Evolutionary conservation across 805 yeast genomes (phyloP).

Genomic region (Saccharomycopsis amapae): DNA sequence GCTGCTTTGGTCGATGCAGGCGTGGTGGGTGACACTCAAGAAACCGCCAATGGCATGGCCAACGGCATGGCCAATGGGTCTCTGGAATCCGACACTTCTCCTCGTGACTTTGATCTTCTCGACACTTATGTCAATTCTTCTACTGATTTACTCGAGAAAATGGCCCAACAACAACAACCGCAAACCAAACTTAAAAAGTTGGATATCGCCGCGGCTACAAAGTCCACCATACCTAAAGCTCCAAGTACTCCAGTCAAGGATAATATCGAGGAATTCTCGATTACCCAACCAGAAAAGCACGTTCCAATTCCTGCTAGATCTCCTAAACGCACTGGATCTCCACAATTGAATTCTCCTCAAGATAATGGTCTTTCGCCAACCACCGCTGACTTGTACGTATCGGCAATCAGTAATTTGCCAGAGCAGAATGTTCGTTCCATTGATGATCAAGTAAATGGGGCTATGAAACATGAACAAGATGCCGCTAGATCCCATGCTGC

Average conservation of each 20-base stretch:
- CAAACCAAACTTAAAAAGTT: neutral
- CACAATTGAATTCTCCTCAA: neutral
- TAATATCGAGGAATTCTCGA: neutral
- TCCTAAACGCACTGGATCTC: constrained; percentile 3
- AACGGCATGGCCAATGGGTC: too few relatives aligned
- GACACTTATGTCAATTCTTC: constrained; percentile 25
- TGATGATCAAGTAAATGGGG: neutral
- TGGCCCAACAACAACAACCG: neutral
- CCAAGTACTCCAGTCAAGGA: constrained; percentile 10
- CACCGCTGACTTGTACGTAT: constrained; percentile 4
- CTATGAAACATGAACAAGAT: neutral
- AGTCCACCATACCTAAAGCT: neutral
- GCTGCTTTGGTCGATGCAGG: constrained; percentile 13
- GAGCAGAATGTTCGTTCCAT: neutral
- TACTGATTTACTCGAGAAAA: constrained; percentile 19
- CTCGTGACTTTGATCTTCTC: constrained; percentile 24
- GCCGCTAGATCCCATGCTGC: neutral
- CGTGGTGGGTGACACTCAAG: constrained; percentile 14
- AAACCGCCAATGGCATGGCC: constrained; percentile 5
- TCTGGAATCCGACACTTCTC: neutral
- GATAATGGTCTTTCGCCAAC: neutral
- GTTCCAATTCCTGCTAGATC: constrained; percentile 12
- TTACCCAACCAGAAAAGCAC: constrained; percentile 4
- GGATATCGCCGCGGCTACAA: neutral
- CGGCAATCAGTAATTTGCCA: neutral